phyloP scores from a whole-genome alignment of 768 basidiomycete species.

The Leccinum uliginosum region DNA sequence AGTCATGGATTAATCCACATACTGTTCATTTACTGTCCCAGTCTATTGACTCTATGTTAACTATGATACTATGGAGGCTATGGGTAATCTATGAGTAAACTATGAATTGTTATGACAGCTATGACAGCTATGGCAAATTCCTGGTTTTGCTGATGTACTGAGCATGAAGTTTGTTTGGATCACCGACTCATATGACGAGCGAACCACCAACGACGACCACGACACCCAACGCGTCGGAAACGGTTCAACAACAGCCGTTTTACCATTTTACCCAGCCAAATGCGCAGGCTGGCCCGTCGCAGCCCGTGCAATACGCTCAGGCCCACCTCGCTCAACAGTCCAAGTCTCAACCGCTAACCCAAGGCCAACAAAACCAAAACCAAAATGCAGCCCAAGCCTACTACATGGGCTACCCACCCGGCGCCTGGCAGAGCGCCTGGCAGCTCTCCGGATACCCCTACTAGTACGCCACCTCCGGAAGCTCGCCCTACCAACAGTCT shows the following conservation, averaged over 20 bases:
- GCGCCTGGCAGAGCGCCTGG: conserved; percentile 32
- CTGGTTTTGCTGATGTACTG: too few relatives aligned
- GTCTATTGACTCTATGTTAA: too few relatives aligned
- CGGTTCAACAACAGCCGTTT: conserved; percentile 9
- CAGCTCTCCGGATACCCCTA: conserved; percentile 32
- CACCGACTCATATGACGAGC: conserved; percentile 31
- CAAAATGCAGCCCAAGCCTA: conserved; percentile 29
- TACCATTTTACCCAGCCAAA: conserved; percentile 12
- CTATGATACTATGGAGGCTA: too few relatives aligned
- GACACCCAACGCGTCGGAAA: conserved; percentile 14
- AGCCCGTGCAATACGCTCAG: conserved; percentile 21
- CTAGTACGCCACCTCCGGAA: conserved; percentile 25
- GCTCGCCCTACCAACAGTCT: conserved; percentile 30
- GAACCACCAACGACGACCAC: conserved; percentile 40
- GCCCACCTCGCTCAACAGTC: conserved; percentile 16
- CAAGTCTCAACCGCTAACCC: conserved; percentile 18
- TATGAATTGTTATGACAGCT: too few relatives aligned
- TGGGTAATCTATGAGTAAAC: too few relatives aligned
- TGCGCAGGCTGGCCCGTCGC: conserved; percentile 14
- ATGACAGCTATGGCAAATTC: too few relatives aligned
- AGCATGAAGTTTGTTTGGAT: conserved; percentile 3
- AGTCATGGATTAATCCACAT: too few relatives aligned
- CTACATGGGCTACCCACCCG: conserved; percentile 33
- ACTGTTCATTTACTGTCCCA: too few relatives aligned
- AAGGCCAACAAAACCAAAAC: conserved; percentile 24